Base-by-base conservation (phyloP, 768 basidiomycete genomes). In the Mycena alexandri region DNA sequence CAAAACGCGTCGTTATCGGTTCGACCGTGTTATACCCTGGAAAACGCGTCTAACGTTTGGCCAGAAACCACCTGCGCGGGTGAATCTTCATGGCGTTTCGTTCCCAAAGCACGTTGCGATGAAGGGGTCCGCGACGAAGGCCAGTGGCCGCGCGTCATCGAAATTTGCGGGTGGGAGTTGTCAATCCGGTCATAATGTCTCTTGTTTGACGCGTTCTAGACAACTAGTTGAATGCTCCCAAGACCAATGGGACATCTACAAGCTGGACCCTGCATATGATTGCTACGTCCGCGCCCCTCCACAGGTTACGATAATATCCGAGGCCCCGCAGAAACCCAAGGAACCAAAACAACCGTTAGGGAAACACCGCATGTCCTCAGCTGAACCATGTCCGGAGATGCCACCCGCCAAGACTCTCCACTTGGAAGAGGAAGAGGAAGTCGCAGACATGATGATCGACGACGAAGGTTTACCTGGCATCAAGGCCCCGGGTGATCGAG, bases 191-290 rank as follows among this genome's bases (percentile, higher is more conserved):
- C 52, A 17, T 42, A 65, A 52, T 44, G 46, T 54, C 51, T 61
- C 10, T 71, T 66, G 65, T 24, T 55, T 72, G 46, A 61, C 63
- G 61, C 66, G 43, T 25, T 68, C 59, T 66, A 90, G 90, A 12
- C 79, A 86, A 77, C 74, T 76, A 1, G 77, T 86, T 58, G 75
- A 85, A 64, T 86, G 85, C 74, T 85, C 86, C 21, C 90, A 91
- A 75, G 91, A 94, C 41, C 92, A 93, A 75, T 94, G 93, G 93
- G 93, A 94, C 67, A 89, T 94, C 33, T 90, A 93, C 79, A 94
- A 93, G 74, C 83, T 94, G 10, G 93, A 94, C 73, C 88, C 90
- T 3, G 76, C 78, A n/a, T 94, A 94, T 70, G 85, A 86, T 24
- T 94, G 93, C 73, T 77, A 80, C 63, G 87, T 93, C 11, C 84